Percentiles rank a stretch among this genome's conserved stretches.
phyloP scores from a whole-genome alignment of 2,329 filamentous ascomycete genomes.

The Boeremia exigua region DNA sequence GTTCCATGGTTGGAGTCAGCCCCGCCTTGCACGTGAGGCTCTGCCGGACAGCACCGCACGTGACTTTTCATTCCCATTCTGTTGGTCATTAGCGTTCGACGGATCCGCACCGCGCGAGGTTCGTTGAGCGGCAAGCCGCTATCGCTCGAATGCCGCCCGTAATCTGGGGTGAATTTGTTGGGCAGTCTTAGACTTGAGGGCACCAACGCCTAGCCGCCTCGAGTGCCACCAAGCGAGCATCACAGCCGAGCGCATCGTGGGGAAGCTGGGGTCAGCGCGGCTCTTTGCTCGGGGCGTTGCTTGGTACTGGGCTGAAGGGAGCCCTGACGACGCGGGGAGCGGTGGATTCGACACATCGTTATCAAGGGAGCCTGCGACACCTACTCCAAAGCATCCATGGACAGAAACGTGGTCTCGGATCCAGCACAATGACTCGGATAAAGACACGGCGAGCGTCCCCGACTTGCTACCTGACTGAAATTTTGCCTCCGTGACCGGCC shows the following conservation, averaged over 20 bases:
- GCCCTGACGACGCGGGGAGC: not conserved
- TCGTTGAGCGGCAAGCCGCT: conserved; percentile 6
- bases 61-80: not conserved
- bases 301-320: not conserved
- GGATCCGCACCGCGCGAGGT: conserved; percentile 11
- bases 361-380: conserved; percentile 6
- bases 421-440: conserved; percentile 7
- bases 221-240: conserved; percentile 5
- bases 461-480: conserved; percentile 4
- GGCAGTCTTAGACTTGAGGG: not conserved
- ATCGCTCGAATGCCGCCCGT: conserved; percentile 7
- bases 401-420: conserved; percentile 3
- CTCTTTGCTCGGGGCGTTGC: conserved; percentile 14
- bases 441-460: conserved; percentile 4
- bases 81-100: conserved; percentile 8
- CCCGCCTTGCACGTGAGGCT: conserved; percentile 13
- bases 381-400: not conserved
- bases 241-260: conserved; percentile 9
- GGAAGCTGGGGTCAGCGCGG: conserved; percentile 13
- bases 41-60: conserved; percentile 4
- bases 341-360: not conserved
- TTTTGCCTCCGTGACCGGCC: conserved; percentile 14
- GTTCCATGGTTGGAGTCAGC: conserved; percentile 1
- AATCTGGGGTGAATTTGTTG: conserved; percentile 3
- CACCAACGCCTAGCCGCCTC: conserved; percentile 10